Evolutionary conservation across 495 filamentous ascomycete species (phyloP), one percentile per base, ranked within the genome.

Genomic region (Glonium stellatum): DNA sequence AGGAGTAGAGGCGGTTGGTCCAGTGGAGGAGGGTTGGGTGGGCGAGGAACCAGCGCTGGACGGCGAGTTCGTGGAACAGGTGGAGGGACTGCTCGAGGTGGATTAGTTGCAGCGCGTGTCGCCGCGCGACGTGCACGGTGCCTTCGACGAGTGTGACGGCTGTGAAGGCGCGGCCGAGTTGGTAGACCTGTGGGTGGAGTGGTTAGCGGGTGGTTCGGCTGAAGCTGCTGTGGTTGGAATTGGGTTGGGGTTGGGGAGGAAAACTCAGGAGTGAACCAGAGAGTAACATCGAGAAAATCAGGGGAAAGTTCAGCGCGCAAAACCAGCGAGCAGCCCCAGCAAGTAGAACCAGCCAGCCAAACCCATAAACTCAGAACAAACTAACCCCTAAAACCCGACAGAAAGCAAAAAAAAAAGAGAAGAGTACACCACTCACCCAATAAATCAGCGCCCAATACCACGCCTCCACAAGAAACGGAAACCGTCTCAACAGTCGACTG

Each of bases 371-470:
- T n/a, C n/a, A n/a, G n/a, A n/a, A n/a, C n/a, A n/a, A n/a, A n/a
- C n/a, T n/a, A n/a, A n/a, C n/a, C n/a, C n/a, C n/a, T n/a, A n/a
- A n/a, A n/a, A n/a, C n/a, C n/a, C n/a, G n/a, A n/a, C n/a, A n/a
- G n/a, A n/a, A n/a, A n/a, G n/a, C n/a, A n/a, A n/a, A n/a, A n/a
- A n/a, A n/a, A n/a, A n/a, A n/a, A 41, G 70, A 57, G 35, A 12
- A 19, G 34, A 4, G 21, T n/a, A n/a, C n/a, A 19, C n/a, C 37
- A 36, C 60, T 5, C 73, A 84, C 82, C 79, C 80, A 84, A 65
- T 84, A 85, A 46, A 84, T 80, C 69, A 85, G 69, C 5, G 82
- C 83, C 88, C 88, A 92, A 64, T 92, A 92, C 78, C 86, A 90
- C 65, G 85, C 85, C 71, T 92, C 88, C 22, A 86, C 81, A 27